Conservation (phyloP, 768 basidiomycete species). For the Asterophora lycoperdoides region DNA sequence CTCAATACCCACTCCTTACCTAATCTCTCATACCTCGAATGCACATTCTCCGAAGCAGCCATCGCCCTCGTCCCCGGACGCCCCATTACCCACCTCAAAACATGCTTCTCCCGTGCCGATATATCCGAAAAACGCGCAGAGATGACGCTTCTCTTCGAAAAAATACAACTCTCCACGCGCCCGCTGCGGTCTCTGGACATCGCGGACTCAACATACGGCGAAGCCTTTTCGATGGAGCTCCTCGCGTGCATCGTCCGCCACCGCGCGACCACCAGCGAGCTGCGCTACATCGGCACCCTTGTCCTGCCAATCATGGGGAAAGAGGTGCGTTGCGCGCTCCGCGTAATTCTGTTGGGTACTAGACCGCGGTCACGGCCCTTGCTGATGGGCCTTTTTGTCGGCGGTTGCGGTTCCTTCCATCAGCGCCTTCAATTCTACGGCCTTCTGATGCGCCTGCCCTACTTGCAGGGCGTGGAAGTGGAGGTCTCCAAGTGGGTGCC, state of each 20-base stretch:
- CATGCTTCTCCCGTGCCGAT: constrained; percentile 58
- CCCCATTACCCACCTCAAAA: constrained; percentile 60
- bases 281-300: constrained; percentile 62
- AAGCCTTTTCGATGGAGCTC: constrained; percentile 50
- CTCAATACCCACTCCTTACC: constrained; percentile 38
- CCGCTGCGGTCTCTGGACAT: constrained; percentile 54
- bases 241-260: constrained; percentile 38
- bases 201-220: constrained; percentile 55
- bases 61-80: constrained; percentile 51
- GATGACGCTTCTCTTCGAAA: constrained; percentile 43
- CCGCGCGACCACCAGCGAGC: constrained; percentile 28
- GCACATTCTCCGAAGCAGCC: constrained; percentile 65
- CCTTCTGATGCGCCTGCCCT: constrained; percentile 47
- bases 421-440: constrained; percentile 64
- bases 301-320: constrained; percentile 54
- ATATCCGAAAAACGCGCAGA: constrained; percentile 48
- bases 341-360: constrained; percentile 6
- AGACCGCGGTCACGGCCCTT: background rate
- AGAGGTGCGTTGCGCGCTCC: constrained; percentile 37
- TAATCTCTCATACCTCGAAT: constrained; percentile 51
- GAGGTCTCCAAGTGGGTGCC: constrained; percentile 68
- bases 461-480: constrained; percentile 53
- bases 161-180: constrained; percentile 39
- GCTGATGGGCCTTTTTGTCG: constrained; percentile 7
- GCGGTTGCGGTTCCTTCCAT: background rate